phyloP scores from a whole-genome alignment of 2,329 filamentous ascomycete genomes.

The Phaeoacremonium minimum region DNA sequence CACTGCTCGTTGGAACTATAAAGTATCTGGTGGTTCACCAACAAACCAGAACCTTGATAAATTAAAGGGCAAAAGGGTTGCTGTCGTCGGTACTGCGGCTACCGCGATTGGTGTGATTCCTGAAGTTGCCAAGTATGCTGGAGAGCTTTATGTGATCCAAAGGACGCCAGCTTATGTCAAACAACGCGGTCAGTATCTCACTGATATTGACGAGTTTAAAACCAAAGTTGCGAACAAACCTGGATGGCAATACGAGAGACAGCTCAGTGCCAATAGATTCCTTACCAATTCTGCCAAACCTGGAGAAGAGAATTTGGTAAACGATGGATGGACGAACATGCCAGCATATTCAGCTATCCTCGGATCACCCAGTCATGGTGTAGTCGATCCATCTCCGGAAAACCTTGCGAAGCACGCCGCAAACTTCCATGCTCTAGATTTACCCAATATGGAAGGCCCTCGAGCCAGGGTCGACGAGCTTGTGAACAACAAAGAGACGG shows the following conservation, averaged over 20 bases:
- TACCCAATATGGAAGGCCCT: constrained; percentile 32
- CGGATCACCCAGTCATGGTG: constrained; percentile 20
- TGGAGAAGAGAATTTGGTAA: constrained; percentile 34
- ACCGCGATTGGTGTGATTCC: constrained; percentile 42
- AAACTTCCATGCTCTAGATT: constrained; percentile 33
- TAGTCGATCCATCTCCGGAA: constrained; percentile 25
- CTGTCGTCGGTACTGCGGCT: constrained; percentile 45
- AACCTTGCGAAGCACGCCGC: constrained; percentile 29
- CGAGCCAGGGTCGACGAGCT: constrained; percentile 30
- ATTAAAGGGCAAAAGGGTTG: constrained; percentile 41
- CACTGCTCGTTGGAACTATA: constrained; percentile 41
- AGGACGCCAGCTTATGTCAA: constrained; percentile 44
- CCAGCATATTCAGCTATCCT: constrained; percentile 31
- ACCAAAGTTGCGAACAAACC: constrained; percentile 20
- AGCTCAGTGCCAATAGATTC: constrained; percentile 28
- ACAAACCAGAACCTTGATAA: constrained; percentile 34
- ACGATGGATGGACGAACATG: constrained; percentile 39
- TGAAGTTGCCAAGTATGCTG: constrained; percentile 37
- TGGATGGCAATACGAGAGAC: constrained; percentile 46
- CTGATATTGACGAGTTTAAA: constrained; percentile 35
- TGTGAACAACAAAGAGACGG: constrained; percentile 36
- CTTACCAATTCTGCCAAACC: constrained; percentile 27
- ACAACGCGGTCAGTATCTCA: constrained; percentile 29
- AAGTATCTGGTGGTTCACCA: constrained; percentile 32
- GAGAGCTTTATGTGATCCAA: constrained; percentile 52